These are phyloP conservation scores for Phyllosticta citriasiana DNA, from an alignment of 2,329 filamentous ascomycete genomes.

Conservation along the genomic window DNA sequence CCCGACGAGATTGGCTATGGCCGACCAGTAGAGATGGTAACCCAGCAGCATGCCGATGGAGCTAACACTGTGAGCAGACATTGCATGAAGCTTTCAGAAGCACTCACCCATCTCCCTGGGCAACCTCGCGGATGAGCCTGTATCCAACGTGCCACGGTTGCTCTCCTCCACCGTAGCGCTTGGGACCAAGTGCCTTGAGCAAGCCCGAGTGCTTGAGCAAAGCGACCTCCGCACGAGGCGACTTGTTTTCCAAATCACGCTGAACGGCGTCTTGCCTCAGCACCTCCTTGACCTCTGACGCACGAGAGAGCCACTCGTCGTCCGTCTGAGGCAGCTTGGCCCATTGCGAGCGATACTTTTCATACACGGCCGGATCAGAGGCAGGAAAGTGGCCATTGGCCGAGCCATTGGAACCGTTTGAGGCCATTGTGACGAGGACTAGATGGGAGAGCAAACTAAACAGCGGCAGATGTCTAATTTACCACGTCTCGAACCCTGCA, in stretches of 20 bases:
- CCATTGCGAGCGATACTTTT: slow-evolving; percentile 29
- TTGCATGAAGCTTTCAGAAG: neutral
- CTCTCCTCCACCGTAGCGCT: slow-evolving; percentile 43
- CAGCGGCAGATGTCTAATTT: neutral
- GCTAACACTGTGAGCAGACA: slow-evolving; percentile 9
- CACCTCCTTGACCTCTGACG: slow-evolving; percentile 40
- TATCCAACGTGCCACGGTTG: slow-evolving; percentile 48
- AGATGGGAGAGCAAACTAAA: neutral
- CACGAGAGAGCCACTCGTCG: slow-evolving; percentile 39
- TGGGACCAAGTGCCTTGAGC: slow-evolving; percentile 40
- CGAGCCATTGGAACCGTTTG: neutral
- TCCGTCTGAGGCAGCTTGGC: slow-evolving; percentile 29
- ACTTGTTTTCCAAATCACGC: slow-evolving; percentile 43
- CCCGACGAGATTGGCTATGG: slow-evolving; percentile 51
- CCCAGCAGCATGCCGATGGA: slow-evolving; percentile 56
- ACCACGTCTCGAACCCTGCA: neutral
- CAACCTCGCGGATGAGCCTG: slow-evolving; percentile 51
- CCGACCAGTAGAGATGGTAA: slow-evolving; percentile 56
- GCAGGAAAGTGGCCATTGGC: neutral
- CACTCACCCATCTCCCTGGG: slow-evolving; percentile 49
- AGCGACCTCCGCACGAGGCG: slow-evolving; percentile 40
- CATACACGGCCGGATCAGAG: slow-evolving; percentile 33
- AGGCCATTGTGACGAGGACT: neutral
- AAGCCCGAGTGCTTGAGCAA: slow-evolving; percentile 44
- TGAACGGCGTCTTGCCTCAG: slow-evolving; percentile 38